Evolutionary conservation across 257 asterid genomes (phyloP).

Genomic region (Solanum acaule): DNA sequence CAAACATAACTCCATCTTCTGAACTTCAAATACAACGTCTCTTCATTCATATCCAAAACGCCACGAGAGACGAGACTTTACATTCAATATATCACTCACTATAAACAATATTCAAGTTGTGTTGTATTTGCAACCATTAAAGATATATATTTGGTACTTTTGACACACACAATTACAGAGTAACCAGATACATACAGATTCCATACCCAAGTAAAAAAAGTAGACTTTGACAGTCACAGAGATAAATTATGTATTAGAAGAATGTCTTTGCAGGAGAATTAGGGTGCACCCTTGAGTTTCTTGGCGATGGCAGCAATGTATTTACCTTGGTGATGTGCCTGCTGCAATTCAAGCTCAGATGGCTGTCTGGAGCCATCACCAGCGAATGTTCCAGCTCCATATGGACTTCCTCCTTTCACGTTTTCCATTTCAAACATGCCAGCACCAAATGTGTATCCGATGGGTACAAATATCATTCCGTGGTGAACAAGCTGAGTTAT

Average conservation of each 20-base stretch:
- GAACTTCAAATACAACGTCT: neutral
- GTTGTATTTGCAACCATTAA: neutral
- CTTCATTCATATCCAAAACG: neutral
- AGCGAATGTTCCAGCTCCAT: constrained; percentile 78
- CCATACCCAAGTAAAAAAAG: neutral
- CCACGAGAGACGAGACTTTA: neutral
- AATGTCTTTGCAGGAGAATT: constrained; percentile 9
- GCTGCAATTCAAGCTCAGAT: constrained; percentile 42
- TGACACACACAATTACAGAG: neutral
- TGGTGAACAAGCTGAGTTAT: constrained; percentile 73
- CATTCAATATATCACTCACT: neutral
- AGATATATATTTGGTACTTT: neutral
- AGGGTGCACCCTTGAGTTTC: constrained; percentile 38
- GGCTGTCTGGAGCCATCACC: constrained; percentile 66
- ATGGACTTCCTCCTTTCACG: constrained; percentile 88
- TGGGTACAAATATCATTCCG: constrained; percentile 71
- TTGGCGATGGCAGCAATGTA: constrained; percentile 45
- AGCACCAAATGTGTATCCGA: constrained; percentile 70
- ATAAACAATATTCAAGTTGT: neutral
- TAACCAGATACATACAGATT: neutral
- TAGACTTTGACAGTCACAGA: neutral
- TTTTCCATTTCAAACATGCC: constrained; percentile 75
- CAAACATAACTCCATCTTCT: neutral
- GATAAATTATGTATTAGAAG: neutral
- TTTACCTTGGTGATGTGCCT: constrained; percentile 55